These are phyloP conservation scores for Blastobotrys chiropterorum DNA, from an alignment of 805 yeast species.

Conservation along the genomic window DNA sequence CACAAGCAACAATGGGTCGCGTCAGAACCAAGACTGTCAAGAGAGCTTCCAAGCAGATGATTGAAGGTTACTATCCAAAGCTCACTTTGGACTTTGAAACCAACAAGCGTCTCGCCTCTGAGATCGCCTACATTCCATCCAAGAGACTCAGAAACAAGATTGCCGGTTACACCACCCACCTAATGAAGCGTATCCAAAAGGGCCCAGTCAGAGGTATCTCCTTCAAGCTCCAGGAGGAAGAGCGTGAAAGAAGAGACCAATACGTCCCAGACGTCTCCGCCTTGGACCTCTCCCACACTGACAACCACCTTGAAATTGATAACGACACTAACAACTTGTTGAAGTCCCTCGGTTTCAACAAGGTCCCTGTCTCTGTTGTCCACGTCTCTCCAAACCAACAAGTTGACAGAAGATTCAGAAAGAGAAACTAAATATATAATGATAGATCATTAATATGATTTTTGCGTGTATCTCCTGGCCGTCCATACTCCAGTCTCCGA, in stretches of 20 bases:
- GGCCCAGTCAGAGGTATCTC: constrained; percentile 99
- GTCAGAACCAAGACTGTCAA: constrained; percentile 99
- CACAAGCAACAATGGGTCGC: constrained; percentile 62
- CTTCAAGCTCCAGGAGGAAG: constrained; percentile 99
- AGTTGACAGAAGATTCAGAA: constrained; percentile 82
- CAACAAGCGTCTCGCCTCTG: constrained; percentile 98
- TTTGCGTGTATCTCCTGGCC: too few species aligned
- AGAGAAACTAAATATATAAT: constrained; percentile 83
- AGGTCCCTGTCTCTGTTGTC: constrained; percentile 77
- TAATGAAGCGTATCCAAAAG: constrained; percentile 99
- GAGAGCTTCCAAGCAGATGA: constrained; percentile 99
- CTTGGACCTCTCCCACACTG: constrained; percentile 93
- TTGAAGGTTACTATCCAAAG: constrained; percentile 99
- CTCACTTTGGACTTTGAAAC: constrained; percentile 98
- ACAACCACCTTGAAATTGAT: constrained; percentile 95
- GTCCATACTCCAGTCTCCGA: too few species aligned
- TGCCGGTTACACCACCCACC: constrained; percentile 99
- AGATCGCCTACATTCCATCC: constrained; percentile 98
- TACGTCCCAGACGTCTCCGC: constrained; percentile 99
- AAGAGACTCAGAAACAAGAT: constrained; percentile 99
- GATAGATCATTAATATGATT: too few species aligned
- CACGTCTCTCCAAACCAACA: constrained; percentile 72
- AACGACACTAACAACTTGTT: constrained; percentile 93
- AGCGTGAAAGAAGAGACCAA: constrained; percentile 99
- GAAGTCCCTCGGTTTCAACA: constrained; percentile 72